Base-by-base conservation (phyloP, 257 asterid species). In the Paulownia fortunei region DNA sequence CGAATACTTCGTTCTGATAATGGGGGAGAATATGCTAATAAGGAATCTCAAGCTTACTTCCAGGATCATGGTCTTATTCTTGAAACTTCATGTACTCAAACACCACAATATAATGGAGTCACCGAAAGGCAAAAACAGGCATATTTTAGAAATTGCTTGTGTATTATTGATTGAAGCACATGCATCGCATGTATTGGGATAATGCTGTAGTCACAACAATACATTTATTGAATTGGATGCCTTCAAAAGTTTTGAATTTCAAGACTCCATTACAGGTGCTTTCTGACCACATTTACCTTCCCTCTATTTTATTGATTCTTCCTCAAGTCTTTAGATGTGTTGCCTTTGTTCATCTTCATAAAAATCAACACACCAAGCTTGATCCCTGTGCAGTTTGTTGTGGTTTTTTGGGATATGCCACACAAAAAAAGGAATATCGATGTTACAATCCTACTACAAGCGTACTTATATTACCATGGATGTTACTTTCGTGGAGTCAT, bases 281-380 rank as follows among this genome's bases (percentile, higher is more conserved):
- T 3, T 19, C n/a, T 63, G 8, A 0, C n/a, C 61, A 74, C 30
- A n/a, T 60, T 0, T 1, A 47, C 0, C 5, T 61, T 6, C 72
- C 72, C 5, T 37, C 51, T 15, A 4, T 74, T 15, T 8, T 81
- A 0, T 30, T 81, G 71, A 21, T 76, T 5, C 19, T 69, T 0
- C 79, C 79, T 8, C 6, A 18, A 23, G 37, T 34, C 27, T 81
- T 81, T 42, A 47, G 72, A 6, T 77, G 79, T 72, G 71, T 77
- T 0, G 39, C 72, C 0, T 77, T 32, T 15, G 49, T 69, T 27
- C 66, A 76, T 21, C 5, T 81, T 0, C 79, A 76, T 8, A 69
- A 80, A 13, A 69, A 24, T 12, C 79, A 70, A 7, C 7, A 37
- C 0, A 81, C 37, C 0, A 76, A 76, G 6, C 49, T 81, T 1